Evolutionary conservation across 768 basidiomycete species (phyloP).

Genomic region (Lentinula edodes): DNA sequence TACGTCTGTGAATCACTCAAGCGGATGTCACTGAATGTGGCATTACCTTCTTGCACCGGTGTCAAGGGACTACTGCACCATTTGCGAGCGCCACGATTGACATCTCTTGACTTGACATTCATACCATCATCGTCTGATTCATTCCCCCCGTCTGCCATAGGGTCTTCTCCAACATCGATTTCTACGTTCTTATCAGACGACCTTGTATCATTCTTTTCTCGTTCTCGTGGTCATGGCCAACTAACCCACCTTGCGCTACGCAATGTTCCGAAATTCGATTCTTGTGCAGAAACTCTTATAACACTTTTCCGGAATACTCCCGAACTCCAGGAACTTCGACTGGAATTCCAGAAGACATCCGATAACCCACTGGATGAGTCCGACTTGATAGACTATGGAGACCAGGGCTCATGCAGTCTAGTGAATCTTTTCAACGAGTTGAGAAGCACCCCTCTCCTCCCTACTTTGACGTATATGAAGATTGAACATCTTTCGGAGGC

Average conservation of each 20-base stretch:
- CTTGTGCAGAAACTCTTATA: neutral
- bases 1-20: neutral
- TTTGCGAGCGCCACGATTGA: neutral
- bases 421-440: neutral
- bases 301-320: neutral
- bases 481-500: neutral
- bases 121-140: constrained; percentile 1
- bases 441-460: neutral
- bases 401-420: neutral
- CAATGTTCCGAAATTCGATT: neutral
- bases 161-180: neutral
- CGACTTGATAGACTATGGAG: neutral
- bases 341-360: neutral
- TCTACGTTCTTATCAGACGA: neutral
- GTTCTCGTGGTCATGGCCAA: neutral
- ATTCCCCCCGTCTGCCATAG: neutral
- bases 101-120: neutral
- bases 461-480: neutral
- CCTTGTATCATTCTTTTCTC: neutral
- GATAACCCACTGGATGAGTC: neutral
- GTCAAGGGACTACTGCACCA: neutral
- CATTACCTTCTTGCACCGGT: neutral
- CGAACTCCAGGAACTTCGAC: neutral
- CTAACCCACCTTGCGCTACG: neutral
- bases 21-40: neutral